A percentile compares a stretch with the other conserved stretches of the same genome.
Evolutionary conservation across 1,284 basidiomycete genomes (phyloP).

Genomic region (Fomitopsis pinicola): DNA sequence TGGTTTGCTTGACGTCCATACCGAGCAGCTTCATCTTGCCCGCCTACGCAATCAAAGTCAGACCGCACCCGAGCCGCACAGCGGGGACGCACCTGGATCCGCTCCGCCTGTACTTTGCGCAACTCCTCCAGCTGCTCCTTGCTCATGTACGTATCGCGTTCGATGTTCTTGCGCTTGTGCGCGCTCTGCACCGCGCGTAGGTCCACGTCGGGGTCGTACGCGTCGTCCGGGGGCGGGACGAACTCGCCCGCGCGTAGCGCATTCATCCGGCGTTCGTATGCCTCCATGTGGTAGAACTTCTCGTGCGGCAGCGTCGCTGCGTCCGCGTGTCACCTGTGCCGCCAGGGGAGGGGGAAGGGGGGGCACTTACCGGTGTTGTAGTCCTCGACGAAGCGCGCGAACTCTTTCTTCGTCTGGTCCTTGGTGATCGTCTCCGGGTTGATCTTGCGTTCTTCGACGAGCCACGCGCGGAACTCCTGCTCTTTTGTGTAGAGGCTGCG

Average conservation of each 20-base stretch:
- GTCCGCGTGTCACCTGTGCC: not conserved
- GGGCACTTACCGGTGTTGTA: conserved; percentile 72
- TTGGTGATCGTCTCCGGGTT: conserved; percentile 85
- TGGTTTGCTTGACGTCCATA: conserved; percentile 75
- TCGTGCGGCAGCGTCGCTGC: conserved; percentile 85
- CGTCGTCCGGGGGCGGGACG: conserved; percentile 59
- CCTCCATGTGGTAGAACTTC: conserved; percentile 86
- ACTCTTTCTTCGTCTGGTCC: conserved; percentile 82
- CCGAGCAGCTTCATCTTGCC: conserved; percentile 80
- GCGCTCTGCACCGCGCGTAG: conserved; percentile 66
- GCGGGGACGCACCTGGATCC: conserved; percentile 53
- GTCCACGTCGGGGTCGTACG: conserved; percentile 79
- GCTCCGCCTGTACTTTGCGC: conserved; percentile 75
- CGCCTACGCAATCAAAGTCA: conserved; percentile 37
- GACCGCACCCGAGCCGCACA: not conserved
- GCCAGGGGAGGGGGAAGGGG: not conserved
- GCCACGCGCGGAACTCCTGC: conserved; percentile 85
- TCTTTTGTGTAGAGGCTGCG: conserved; percentile 72
- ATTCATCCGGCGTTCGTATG: conserved; percentile 77
- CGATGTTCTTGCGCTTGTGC: conserved; percentile 59
- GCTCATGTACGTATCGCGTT: conserved; percentile 70
- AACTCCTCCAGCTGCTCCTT: conserved; percentile 78
- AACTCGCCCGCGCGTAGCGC: conserved; percentile 78
- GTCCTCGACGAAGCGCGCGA: conserved; percentile 76
- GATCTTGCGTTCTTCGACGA: conserved; percentile 83